A percentile compares a stretch with the other conserved stretches of the same genome.
Conservation (phyloP, 441 rosid genomes). For the Omphalea diandra region DNA sequence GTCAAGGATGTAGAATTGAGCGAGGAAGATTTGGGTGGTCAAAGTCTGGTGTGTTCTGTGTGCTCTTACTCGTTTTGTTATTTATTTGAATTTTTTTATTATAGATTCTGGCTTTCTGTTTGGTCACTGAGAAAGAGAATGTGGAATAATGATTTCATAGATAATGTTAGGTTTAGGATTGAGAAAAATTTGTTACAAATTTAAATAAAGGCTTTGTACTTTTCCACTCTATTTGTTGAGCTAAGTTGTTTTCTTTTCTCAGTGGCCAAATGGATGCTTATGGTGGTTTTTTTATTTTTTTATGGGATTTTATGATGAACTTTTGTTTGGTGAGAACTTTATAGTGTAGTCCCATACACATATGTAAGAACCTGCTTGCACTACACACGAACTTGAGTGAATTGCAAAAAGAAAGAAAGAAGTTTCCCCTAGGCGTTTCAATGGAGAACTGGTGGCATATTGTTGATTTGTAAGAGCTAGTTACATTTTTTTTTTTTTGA, state of each 20-base stretch:
- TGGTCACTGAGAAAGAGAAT: slow-evolving; percentile 35
- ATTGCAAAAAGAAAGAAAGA: slow-evolving; percentile 56
- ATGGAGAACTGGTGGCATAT: slow-evolving; percentile 74
- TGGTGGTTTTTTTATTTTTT: slow-evolving; percentile 20
- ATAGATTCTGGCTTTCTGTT: slow-evolving; percentile 20
- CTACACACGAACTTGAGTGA: slow-evolving; percentile 45
- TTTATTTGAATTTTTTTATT: slow-evolving; percentile 2
- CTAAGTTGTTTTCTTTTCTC: slow-evolving; percentile 29
- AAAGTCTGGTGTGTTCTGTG: slow-evolving; percentile 71
- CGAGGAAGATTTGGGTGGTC: slow-evolving; percentile 29
- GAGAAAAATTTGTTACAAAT: too few relatives aligned
- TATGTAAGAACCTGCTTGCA: slow-evolving; percentile 56
- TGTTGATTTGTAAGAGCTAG: slow-evolving; percentile 86
- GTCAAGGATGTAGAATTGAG: slow-evolving; percentile 33
- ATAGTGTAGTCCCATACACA: slow-evolving; percentile 54
- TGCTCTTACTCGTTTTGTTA: slow-evolving; percentile 21
- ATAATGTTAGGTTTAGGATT: too few relatives aligned
- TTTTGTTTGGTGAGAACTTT: slow-evolving; percentile 49
- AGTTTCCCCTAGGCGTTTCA: slow-evolving; percentile 58
- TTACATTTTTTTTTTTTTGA: slow-evolving; percentile 31
- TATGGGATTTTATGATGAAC: slow-evolving; percentile 31
- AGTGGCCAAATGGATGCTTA: slow-evolving; percentile 32
- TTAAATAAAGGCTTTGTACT: too few relatives aligned
- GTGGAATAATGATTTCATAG: too few relatives aligned
- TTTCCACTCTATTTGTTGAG: not conserved